A percentile compares a stretch with the other conserved stretches of the same genome.
Conservation (phyloP, 2,329 filamentous ascomycete genomes). For the Calonectria pseudoturangicola region DNA sequence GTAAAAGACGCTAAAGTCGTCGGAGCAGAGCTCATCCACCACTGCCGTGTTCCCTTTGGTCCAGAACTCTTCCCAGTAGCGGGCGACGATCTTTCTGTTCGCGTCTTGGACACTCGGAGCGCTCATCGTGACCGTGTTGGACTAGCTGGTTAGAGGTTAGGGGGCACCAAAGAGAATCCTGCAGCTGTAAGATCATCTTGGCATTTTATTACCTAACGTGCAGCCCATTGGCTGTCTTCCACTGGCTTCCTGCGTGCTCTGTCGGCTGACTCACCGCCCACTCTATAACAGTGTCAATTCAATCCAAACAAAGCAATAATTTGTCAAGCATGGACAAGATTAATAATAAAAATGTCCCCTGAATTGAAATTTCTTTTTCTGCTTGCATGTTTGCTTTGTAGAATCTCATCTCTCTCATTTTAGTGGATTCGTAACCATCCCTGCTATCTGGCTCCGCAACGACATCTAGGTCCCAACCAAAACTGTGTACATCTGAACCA, state of each 20-base stretch:
- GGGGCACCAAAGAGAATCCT: background rate
- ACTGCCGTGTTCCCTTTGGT: constrained; percentile 40
- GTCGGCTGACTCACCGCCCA: background rate
- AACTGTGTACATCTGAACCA: too few species aligned
- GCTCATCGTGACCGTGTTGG: constrained; percentile 38
- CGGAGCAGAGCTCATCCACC: constrained; percentile 41
- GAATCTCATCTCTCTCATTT: too few species aligned
- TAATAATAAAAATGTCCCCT: too few species aligned
- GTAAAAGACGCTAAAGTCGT: constrained; percentile 39
- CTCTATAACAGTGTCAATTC: too few species aligned
- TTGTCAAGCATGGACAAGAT: too few species aligned
- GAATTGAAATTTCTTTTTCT: too few species aligned
- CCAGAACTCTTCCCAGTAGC: constrained; percentile 40
- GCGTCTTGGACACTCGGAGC: background rate
- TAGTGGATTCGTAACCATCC: too few species aligned
- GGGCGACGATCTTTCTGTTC: constrained; percentile 15
- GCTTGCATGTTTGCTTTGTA: too few species aligned
- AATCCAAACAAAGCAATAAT: too few species aligned
- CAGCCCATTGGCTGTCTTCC: background rate
- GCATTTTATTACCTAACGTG: background rate
- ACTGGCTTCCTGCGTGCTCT: background rate
- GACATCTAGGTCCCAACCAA: too few species aligned
- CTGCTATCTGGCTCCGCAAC: too few species aligned
- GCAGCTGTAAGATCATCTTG: background rate
- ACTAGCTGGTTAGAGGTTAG: background rate